These are phyloP conservation scores for Penicillium sp. DNA, from an alignment of 2,329 filamentous ascomycete genomes.

Conservation along the genomic window DNA sequence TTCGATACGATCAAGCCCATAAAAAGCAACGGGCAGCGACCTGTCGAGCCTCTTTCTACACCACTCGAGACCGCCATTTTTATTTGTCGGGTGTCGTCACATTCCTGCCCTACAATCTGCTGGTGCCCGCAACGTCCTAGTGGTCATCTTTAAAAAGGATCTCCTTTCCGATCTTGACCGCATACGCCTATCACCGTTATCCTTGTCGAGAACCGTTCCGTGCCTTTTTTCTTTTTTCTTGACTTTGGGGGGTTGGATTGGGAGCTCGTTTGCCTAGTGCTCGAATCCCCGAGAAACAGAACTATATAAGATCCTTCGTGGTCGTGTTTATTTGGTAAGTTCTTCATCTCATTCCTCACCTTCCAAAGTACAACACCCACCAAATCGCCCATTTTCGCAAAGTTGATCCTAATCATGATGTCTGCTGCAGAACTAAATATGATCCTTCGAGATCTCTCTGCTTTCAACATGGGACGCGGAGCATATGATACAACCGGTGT, in stretches of 20 bases:
- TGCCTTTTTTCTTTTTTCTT: conserved; percentile 10
- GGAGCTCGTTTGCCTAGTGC: conserved; percentile 20
- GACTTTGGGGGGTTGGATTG: conserved; percentile 24
- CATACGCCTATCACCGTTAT: conserved; percentile 29
- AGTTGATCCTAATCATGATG: conserved; percentile 31
- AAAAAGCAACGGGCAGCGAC: conserved; percentile 27
- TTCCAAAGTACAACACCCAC: conserved; percentile 1
- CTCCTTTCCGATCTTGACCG: conserved; percentile 37
- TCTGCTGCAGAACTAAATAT: conserved; percentile 36
- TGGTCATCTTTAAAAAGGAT: conserved; percentile 38
- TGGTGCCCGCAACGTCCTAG: conserved; percentile 23
- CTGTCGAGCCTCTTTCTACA: conserved; percentile 13
- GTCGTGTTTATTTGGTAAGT: conserved; percentile 23
- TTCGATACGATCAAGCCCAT: conserved; percentile 14
- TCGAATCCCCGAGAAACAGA: conserved; percentile 10
- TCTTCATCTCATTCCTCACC: conserved; percentile 15
- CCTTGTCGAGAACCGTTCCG: conserved; percentile 22
- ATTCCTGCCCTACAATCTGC: conserved; percentile 34
- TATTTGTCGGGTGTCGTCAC: conserved; percentile 27
- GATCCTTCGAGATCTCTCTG: conserved; percentile 42
- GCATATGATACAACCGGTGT: conserved; percentile 55
- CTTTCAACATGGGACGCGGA: conserved; percentile 52
- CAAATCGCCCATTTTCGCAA: not conserved
- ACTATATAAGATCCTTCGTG: conserved; percentile 27
- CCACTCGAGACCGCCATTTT: conserved; percentile 10